Percentiles rank a stretch among this genome's conserved stretches.
These are phyloP conservation scores for Leishmania gerbilli DNA, from an alignment of 208 protist genomes.

Conservation along the genomic window DNA sequence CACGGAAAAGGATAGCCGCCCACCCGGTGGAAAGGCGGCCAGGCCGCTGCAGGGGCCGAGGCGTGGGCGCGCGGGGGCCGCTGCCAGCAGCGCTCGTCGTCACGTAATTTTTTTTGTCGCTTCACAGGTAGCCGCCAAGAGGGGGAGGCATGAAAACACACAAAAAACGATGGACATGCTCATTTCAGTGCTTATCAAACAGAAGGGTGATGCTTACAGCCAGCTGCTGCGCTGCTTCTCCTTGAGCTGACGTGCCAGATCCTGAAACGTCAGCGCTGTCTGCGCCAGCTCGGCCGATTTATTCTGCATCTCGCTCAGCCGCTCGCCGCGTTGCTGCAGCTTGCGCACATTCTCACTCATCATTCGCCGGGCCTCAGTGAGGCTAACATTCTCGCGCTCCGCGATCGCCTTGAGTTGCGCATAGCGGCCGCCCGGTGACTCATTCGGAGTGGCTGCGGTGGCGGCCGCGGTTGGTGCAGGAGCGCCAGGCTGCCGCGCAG, in stretches of 20 bases:
- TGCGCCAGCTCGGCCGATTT: slow-evolving; percentile 71
- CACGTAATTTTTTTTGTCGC: not conserved
- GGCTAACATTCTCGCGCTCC: slow-evolving; percentile 72
- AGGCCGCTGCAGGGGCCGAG: too few relatives aligned
- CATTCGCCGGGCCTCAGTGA: slow-evolving; percentile 80
- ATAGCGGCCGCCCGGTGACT: slow-evolving; percentile 53
- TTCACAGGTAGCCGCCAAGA: not conserved
- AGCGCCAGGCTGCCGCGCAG: not conserved
- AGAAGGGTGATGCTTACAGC: slow-evolving; percentile 38
- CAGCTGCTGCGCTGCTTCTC: slow-evolving; percentile 81
- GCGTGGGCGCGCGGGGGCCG: too few relatives aligned
- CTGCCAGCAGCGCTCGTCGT: too few relatives aligned
- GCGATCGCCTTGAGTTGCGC: slow-evolving; percentile 80
- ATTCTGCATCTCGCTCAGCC: slow-evolving; percentile 58
- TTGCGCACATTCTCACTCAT: slow-evolving; percentile 80
- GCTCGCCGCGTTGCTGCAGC: slow-evolving; percentile 74
- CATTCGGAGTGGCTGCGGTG: not conserved
- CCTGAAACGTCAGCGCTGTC: slow-evolving; percentile 73
- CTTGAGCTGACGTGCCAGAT: slow-evolving; percentile 68
- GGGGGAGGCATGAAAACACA: not conserved
- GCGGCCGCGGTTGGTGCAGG: slow-evolving; percentile 1
- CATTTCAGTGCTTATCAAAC: not conserved
- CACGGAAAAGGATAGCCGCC: too few relatives aligned
- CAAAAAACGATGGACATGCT: not conserved
- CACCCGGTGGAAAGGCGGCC: too few relatives aligned